Base-by-base conservation (phyloP, 2,329 filamentous ascomycete species). In the Emmonsiellopsis sp. region DNA sequence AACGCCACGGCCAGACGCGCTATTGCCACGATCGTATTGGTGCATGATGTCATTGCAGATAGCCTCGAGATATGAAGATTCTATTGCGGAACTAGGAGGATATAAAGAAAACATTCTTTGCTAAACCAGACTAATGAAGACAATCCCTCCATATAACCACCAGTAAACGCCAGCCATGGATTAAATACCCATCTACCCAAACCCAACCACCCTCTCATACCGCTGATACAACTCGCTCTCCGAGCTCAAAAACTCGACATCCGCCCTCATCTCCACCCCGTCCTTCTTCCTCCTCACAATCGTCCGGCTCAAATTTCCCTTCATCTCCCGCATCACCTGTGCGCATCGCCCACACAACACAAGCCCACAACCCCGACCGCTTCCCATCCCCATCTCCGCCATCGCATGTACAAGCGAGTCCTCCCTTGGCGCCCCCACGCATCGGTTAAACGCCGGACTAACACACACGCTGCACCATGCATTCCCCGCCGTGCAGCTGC, bases 381-480 rank as follows among this genome's bases (percentile, higher is more conserved):
- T 2, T n/a, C 39, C 10, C 34, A 39, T 14, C 6, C n/a, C 42
- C 50, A 27, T 40, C n/a, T 27, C 40, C 17, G 42, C 21, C 55
- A 61, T 10, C 53, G 52, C 40, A 55, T 51, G 0, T 56, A 27
- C 0, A 27, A 17, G n/a, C 63, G 58, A 5, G 47, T 32, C 0
- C 53, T 53, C 5, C 55, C 11, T n/a, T 3, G 21, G 40, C 37
- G 13, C 46, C 6, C 40, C 42, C 17, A 13, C 45, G 51, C 73
- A 77, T 17, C 59, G 59, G 39, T 67, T 69, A 2, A 63, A 63
- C 0, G 72, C 74, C 1, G 70, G 65, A 9, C 61, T 61, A 2
- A 66, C 65, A 50, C 74, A 77, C 1, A 77, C 47, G 3, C 63
- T 62, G 56, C 74, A 77, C 68, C 70, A 75, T 5, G 57, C 14